phyloP scores from a whole-genome alignment of 805 yeast species.

The Pichia insulana region DNA sequence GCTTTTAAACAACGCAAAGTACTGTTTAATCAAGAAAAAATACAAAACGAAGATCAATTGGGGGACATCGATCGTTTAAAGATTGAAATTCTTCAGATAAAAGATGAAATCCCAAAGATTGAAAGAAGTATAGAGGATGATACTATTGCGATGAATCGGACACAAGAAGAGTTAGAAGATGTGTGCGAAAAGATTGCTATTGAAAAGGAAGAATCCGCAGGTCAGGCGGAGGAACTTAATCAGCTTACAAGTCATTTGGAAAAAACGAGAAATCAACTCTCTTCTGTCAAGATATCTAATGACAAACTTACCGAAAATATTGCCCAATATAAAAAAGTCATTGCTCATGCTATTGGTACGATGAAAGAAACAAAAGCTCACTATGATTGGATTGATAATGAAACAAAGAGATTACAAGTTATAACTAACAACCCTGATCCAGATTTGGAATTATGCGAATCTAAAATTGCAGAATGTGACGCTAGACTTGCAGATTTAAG shows the following conservation, averaged over 20 bases:
- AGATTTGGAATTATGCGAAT: conserved; percentile 54
- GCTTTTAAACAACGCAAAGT: conserved; percentile 40
- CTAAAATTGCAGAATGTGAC: conserved; percentile 45
- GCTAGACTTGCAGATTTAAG: conserved; percentile 61
- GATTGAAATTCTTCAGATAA: conserved; percentile 33
- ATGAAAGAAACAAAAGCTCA: conserved; percentile 34
- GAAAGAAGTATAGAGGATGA: conserved; percentile 19
- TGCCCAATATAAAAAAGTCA: conserved; percentile 15
- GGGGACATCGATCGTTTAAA: conserved; percentile 43
- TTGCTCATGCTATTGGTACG: neutral
- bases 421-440: conserved; percentile 56
- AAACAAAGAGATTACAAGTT: conserved; percentile 44
- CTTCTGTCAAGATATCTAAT: conserved; percentile 38
- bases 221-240: conserved; percentile 67
- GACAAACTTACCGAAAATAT: conserved; percentile 27
- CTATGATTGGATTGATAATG: conserved; percentile 69
- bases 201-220: conserved; percentile 52
- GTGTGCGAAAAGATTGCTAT: conserved; percentile 34
- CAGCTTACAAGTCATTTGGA: conserved; percentile 42
- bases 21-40: conserved; percentile 51
- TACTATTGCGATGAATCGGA: conserved; percentile 22
- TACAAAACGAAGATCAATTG: conserved; percentile 61
- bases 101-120: conserved; percentile 29
- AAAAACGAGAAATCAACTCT: conserved; percentile 40
- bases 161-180: conserved; percentile 21